Evolutionary conservation across 371 early-diverging fungal species (phyloP), one percentile per base, ranked within the genome.

Genomic region (Mucor plumbeus): DNA sequence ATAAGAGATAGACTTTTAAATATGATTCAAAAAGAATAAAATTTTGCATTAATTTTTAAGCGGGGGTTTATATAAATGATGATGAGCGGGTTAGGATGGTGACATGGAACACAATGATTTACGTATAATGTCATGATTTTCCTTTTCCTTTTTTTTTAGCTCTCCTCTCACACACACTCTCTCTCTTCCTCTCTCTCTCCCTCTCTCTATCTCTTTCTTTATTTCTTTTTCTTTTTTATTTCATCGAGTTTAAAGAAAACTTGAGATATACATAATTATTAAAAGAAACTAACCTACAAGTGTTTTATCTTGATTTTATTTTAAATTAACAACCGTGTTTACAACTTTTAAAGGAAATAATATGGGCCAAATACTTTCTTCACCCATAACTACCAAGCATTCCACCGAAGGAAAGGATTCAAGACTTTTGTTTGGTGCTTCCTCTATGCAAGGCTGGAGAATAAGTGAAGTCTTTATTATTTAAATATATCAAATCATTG

Each of bases 391-490:
- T n/a, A 93, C 91, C 40, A 98, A 97, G 81, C 88, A 92, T 70
- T 87, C 94, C 17, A 84, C 88, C 11, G 64, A 74, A 21, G 96
- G 91, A 54, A 74, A 82, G 26, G 92, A 94, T 78, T 82, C 89
- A 40, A 87, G 92, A 39, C 79, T 92, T 67, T 79, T 85, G 43
- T 98, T 88, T 77, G 98, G 91, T 44, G 91, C 94, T 39, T 93
- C 93, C 19, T 87, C 88, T 40, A 98, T 98, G 98, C 97, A 98
- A 83, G 99, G 99, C 61, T 98, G 99, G 99, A 86, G 99, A 77
- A 89, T 95, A 72, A 92, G 96, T 96, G 92, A 66, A 36, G 1
- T 8, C 3, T 43, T 26, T 26, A 26, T 3, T 26, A 9, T 17
- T n/a, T 31, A 26, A 39, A n/a, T 26, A 10, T 7, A 19, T 43